A percentile compares a stretch with the other conserved stretches of the same genome.
phyloP scores from a whole-genome alignment of 2,329 filamentous ascomycete genomes.

The Diaporthe batatas region DNA sequence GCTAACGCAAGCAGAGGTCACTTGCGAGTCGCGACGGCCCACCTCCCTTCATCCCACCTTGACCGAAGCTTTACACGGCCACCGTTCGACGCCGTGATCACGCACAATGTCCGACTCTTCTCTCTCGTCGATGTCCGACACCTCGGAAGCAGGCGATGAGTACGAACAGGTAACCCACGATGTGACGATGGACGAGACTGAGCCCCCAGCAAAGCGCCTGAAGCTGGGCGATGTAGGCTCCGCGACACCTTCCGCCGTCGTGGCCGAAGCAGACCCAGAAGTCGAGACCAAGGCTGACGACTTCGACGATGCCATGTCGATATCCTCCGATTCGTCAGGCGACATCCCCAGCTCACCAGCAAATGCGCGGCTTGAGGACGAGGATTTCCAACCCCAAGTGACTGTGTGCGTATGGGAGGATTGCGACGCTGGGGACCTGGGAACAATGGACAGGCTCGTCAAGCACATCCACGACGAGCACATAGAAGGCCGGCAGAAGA shows the following conservation, averaged over 20 bases:
- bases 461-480: slow-evolving; percentile 92
- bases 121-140: slow-evolving; percentile 61
- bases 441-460: slow-evolving; percentile 85
- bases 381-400: slow-evolving; percentile 82
- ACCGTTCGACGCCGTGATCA: background rate
- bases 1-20: background rate
- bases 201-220: slow-evolving; percentile 62
- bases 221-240: slow-evolving; percentile 59
- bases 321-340: slow-evolving; percentile 85
- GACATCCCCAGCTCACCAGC: slow-evolving; percentile 81
- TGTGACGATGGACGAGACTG: slow-evolving; percentile 53
- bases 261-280: slow-evolving; percentile 61
- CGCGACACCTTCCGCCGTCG: slow-evolving; percentile 59
- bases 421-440: slow-evolving; percentile 77
- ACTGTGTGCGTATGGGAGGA: slow-evolving; percentile 84
- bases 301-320: slow-evolving; percentile 62
- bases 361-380: slow-evolving; percentile 78
- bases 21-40: background rate
- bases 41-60: background rate
- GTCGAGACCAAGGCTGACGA: slow-evolving; percentile 62
- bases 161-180: slow-evolving; percentile 62
- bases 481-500: slow-evolving; percentile 93
- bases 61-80: background rate
- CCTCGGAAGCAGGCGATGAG: slow-evolving; percentile 54
- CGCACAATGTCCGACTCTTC: slow-evolving; percentile 56